A percentile compares a stretch with the other conserved stretches of the same genome.
Conservation (phyloP, 805 yeast genomes). For the Starmerella asiatica region DNA sequence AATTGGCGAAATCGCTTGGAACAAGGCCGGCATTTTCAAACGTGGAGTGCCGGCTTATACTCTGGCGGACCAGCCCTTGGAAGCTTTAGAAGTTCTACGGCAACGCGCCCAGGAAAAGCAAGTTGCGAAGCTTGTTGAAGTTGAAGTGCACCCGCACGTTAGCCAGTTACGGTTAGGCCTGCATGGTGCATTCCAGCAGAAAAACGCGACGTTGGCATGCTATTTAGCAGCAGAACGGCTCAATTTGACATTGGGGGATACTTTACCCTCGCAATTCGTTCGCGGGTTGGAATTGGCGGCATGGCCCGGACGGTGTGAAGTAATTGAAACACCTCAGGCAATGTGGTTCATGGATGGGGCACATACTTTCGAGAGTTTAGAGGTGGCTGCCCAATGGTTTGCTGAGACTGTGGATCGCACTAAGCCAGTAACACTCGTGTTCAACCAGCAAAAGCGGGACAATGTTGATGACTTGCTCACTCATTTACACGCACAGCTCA, state of each 20-base stretch:
- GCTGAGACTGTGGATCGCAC: conserved; percentile 22
- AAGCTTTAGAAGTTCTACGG: conserved; percentile 36
- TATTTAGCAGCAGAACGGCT: conserved; percentile 47
- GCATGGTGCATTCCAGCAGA: conserved; percentile 65
- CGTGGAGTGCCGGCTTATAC: conserved; percentile 50
- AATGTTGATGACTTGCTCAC: conserved; percentile 45
- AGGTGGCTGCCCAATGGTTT: conserved; percentile 77
- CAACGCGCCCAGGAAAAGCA: conserved; percentile 55
- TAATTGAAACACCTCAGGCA: conserved; percentile 34
- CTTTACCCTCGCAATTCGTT: conserved; percentile 18
- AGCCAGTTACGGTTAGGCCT: conserved; percentile 25
- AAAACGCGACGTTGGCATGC: conserved; percentile 80
- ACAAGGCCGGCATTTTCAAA: conserved; percentile 88
- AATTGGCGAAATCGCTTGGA: conserved; percentile 84
- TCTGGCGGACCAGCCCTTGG: conserved; percentile 41
- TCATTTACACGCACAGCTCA: conserved; percentile 28
- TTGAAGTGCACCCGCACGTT: conserved; percentile 34
- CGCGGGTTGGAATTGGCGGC: conserved; percentile 22
- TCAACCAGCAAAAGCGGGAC: conserved; percentile 92
- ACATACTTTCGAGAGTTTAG: conserved; percentile 78
- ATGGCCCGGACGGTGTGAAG: conserved; percentile 97
- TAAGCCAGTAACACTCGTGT: conserved; percentile 43
- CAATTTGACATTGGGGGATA: conserved; percentile 10
- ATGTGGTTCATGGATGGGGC: conserved; percentile 95
- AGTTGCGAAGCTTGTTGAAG: conserved; percentile 36